Percentiles rank a stretch among this genome's conserved stretches.
Conservation (phyloP, 768 basidiomycete genomes). For the Cyclocybe cylindracea region DNA sequence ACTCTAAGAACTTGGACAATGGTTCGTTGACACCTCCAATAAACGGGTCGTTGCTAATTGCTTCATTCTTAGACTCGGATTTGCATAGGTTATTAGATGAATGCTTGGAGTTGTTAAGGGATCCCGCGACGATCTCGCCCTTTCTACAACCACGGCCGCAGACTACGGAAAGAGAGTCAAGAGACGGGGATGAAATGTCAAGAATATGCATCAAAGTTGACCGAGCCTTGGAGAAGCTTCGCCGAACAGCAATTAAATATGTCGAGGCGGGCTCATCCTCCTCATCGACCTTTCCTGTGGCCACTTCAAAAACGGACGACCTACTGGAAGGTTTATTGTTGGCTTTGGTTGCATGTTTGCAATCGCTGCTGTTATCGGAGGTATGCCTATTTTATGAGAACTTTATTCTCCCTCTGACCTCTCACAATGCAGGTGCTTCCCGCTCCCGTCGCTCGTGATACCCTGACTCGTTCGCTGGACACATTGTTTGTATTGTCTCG, state of each 20-base stretch:
- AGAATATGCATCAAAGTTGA: slow-evolving; percentile 54
- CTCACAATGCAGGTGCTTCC: slow-evolving; percentile 3
- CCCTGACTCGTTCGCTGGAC: slow-evolving; percentile 23
- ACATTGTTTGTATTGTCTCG: slow-evolving; percentile 22
- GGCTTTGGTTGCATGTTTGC: slow-evolving; percentile 6
- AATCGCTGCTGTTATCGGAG: slow-evolving; percentile 2
- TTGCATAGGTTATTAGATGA: slow-evolving; percentile 5
- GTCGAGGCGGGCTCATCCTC: slow-evolving; percentile 35
- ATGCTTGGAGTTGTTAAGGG: slow-evolving; percentile 7
- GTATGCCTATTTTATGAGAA: slow-evolving; percentile 3
- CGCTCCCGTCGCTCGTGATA: slow-evolving; percentile 11
- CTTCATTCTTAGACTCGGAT: background rate
- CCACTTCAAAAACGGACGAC: background rate
- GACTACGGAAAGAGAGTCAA: background rate
- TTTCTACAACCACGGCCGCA: slow-evolving; percentile 19
- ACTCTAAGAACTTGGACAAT: too few species aligned
- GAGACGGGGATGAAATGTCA: slow-evolving; percentile 32
- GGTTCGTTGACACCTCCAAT: background rate
- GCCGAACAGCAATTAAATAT: slow-evolving; percentile 48
- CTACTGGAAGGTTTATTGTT: slow-evolving; percentile 9
- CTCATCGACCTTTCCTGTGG: background rate
- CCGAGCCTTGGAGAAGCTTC: slow-evolving; percentile 59
- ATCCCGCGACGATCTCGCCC: background rate
- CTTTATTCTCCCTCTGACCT: background rate
- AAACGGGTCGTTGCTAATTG: slow-evolving; percentile 2